Conservation (phyloP, 371 early-diverging fungal genomes). For the Nematocida sp. region DNA sequence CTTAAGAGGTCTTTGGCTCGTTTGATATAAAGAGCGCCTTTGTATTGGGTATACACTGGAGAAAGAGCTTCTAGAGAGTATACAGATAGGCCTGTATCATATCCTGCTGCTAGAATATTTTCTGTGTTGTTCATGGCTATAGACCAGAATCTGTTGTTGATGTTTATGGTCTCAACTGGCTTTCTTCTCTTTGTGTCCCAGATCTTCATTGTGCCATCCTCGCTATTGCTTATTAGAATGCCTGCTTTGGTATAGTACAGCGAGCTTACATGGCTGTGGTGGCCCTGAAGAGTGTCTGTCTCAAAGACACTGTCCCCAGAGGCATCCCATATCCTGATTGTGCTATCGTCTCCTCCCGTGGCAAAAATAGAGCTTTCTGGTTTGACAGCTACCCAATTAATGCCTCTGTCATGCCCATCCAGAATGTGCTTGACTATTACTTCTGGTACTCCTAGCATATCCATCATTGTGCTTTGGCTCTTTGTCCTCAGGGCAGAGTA, state of each 20-base stretch:
- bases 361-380: constrained; percentile 81
- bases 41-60: constrained; percentile 71
- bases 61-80: constrained; percentile 88
- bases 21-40: constrained; percentile 26
- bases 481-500: constrained; percentile 70
- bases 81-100: constrained; percentile 87
- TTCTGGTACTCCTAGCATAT: constrained; percentile 81
- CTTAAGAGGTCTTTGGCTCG: constrained; percentile 18
- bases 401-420: constrained; percentile 94
- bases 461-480: constrained; percentile 70
- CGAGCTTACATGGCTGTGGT: constrained; percentile 88
- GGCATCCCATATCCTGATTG: constrained; percentile 93
- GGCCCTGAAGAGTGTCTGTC: constrained; percentile 88
- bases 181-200: constrained; percentile 89
- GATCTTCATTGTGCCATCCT: constrained; percentile 88
- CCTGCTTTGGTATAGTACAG: constrained; percentile 81
- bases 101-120: constrained; percentile 67
- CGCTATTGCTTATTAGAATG: constrained; percentile 78
- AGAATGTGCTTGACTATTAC: constrained; percentile 89
- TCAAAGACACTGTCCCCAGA: constrained; percentile 88
- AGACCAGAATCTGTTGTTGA: constrained; percentile 88
- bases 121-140: constrained; percentile 74
- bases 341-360: constrained; percentile 91
- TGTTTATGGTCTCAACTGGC: constrained; percentile 71
- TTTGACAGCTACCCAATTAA: constrained; percentile 92